Base-by-base conservation (phyloP, 192 early-diverging fungal genomes). In the Spizellomyces sp. region DNA sequence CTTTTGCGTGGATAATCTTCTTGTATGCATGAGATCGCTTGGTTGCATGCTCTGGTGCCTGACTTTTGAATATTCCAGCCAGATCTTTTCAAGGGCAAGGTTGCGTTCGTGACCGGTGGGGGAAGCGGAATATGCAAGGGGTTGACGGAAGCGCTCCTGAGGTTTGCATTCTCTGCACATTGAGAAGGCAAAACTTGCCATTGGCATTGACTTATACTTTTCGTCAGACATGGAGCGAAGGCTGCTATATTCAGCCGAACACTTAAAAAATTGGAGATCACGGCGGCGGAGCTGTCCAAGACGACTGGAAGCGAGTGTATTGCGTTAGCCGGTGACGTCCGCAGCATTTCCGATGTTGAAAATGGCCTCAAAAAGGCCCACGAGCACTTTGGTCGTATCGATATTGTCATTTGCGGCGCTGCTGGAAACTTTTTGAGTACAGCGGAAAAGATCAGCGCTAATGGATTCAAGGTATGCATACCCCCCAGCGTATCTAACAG, bases 351-450 rank as follows among this genome's bases (percentile, higher is more conserved):
- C 36, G 79, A 88, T 47, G 52, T 93, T 21, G 83, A 86, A 59
- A 78, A 68, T 15, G 91, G 86, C 4, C 80, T 92, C 15, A 75
- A 87, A 48, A 79, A 77, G 58, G 79, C 87, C 19, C 72, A 83
- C n/a, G 89, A 88, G 19, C 74, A 75, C 44, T 92, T 79, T 57
- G 92, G 90, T 10, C 73, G 78, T 22, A 83, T 93, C 52, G 92
- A 93, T 76, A 88, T 88, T 48, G 71, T 90, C 50, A 79, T 89
- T 56, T 81, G 80, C 64, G 84, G 86, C 56, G 85, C 87, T 8
- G 90, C 92, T 12, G 92, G 92, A 22, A 93, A 93, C 77, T 93
- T 93, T 67, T 74, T 93, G 46, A 77, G 88, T 12, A 75, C 89
- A 42, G 86, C 84, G 42, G 85, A 89, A 56, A 69, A 83, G 41